Evolutionary conservation across 257 asterid genomes (phyloP).

Genomic region (Lycium ferocissimum): DNA sequence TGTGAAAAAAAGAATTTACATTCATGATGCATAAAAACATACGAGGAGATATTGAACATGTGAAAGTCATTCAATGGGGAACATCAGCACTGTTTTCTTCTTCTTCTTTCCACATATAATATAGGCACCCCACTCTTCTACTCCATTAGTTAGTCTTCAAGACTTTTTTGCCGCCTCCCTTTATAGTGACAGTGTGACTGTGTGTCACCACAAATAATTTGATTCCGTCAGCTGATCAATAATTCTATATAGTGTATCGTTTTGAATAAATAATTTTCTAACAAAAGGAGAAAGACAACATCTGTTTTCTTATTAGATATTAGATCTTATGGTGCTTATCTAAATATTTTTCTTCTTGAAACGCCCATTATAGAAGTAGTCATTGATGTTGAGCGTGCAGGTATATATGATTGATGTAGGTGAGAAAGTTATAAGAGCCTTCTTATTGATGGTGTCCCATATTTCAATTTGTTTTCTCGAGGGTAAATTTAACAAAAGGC

Average conservation of each 20-base stretch:
- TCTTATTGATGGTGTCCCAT: neutral
- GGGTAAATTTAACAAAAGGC: neutral
- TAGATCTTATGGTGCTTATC: too few species aligned
- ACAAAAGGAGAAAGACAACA: neutral
- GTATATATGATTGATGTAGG: neutral
- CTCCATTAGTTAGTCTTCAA: neutral
- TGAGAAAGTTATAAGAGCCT: neutral
- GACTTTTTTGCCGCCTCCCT: neutral
- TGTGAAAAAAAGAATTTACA: too few species aligned
- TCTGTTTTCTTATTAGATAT: neutral
- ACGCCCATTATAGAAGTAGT: neutral
- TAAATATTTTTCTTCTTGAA: neutral
- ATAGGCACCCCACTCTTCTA: neutral
- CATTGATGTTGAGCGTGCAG: neutral
- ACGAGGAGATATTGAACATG: neutral
- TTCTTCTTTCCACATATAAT: neutral
- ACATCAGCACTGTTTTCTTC: neutral
- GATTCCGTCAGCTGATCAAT: neutral
- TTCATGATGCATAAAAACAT: neutral
- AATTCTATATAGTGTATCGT: neutral
- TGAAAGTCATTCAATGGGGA: neutral
- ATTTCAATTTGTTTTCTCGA: neutral
- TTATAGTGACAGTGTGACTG: neutral
- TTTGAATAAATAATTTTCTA: neutral
- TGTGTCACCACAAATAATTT: neutral